Evolutionary conservation across 2,329 filamentous ascomycete species (phyloP).

Genomic region (Claviceps africana): DNA sequence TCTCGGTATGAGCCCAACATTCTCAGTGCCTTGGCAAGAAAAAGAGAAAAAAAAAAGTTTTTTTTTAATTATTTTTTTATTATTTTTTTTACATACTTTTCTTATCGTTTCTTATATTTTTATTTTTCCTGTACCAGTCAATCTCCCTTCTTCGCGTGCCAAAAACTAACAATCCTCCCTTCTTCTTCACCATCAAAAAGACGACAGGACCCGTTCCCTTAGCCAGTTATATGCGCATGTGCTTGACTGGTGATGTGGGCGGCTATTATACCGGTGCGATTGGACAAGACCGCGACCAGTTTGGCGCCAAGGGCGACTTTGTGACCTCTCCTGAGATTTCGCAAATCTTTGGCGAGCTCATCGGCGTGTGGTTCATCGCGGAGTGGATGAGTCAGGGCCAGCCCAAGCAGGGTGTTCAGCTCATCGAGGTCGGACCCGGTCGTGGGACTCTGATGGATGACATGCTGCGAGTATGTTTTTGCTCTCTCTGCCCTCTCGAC

Average conservation of each 20-base stretch:
- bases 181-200: constrained; percentile 12
- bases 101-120: too few species aligned
- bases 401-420: constrained; percentile 58
- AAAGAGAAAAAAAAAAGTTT: not conserved
- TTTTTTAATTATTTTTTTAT: too few species aligned
- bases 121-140: too few species aligned
- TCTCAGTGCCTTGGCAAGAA: too few species aligned
- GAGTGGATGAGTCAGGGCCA: constrained; percentile 92
- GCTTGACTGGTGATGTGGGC: constrained; percentile 75
- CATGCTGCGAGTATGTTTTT: constrained; percentile 59
- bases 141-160: not conserved
- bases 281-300: constrained; percentile 61
- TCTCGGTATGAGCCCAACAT: constrained; percentile 44
- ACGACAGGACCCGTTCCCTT: constrained; percentile 81
- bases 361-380: constrained; percentile 87
- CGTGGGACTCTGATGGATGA: constrained; percentile 96
- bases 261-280: constrained; percentile 83
- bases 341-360: constrained; percentile 86
- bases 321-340: constrained; percentile 96
- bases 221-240: constrained; percentile 96
- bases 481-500: not conserved
- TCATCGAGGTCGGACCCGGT: constrained; percentile 90
- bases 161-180: not conserved
- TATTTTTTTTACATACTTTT: too few species aligned
- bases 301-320: constrained; percentile 88